These are phyloP conservation scores for Gryganskiella cystojenkinii DNA, from an alignment of 192 early-diverging fungal species.

Conservation along the genomic window DNA sequence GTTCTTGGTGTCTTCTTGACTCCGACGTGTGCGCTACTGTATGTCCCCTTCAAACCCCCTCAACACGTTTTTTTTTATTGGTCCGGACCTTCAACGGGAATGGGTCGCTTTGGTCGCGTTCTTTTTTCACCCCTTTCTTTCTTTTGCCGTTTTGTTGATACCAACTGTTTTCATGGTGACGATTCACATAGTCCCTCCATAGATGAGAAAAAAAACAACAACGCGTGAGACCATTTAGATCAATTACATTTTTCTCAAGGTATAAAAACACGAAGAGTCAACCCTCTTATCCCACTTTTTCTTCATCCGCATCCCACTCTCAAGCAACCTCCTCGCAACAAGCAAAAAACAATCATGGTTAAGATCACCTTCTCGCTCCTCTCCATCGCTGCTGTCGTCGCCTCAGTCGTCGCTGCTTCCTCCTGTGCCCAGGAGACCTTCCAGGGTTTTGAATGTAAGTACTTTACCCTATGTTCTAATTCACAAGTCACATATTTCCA, in stretches of 20 bases:
- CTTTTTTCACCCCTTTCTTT: no score
- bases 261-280: slow-evolving; percentile 11
- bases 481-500: not conserved
- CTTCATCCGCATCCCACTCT: slow-evolving; percentile 5
- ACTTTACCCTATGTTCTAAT: not conserved
- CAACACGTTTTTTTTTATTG: slow-evolving; percentile 3
- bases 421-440: slow-evolving; percentile 4
- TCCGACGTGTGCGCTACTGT: not conserved
- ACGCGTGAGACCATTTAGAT: not conserved
- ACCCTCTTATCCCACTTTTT: not conserved
- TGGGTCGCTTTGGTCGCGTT: not conserved
- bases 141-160: not conserved
- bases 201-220: slow-evolving; percentile 14
- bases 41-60: not conserved
- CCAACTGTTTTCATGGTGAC: slow-evolving; percentile 3
- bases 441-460: not conserved
- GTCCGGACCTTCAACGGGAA: not conserved
- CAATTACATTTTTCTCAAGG: not conserved
- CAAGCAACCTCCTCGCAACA: slow-evolving; percentile 10
- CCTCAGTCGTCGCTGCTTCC: slow-evolving; percentile 10
- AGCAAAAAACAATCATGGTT: slow-evolving; percentile 10
- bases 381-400: slow-evolving; percentile 16
- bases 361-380: slow-evolving; percentile 16
- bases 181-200: not conserved
- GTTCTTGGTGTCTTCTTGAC: slow-evolving; percentile 1